These are phyloP conservation scores for Neurospora sp. DNA, from an alignment of 495 filamentous ascomycete genomes.

Conservation along the genomic window DNA sequence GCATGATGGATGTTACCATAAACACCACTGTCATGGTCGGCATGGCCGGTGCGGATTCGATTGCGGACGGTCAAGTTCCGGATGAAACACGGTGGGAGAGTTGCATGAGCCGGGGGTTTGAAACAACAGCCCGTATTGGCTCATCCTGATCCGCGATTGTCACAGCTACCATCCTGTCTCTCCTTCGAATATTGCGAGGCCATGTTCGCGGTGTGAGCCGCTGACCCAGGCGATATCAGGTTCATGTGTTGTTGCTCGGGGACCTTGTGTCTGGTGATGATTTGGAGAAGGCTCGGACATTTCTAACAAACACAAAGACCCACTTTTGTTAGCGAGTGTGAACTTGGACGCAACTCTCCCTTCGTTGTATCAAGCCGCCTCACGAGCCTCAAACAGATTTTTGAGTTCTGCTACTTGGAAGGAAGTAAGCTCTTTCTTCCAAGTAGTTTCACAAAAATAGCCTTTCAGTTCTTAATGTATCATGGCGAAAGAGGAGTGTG, in stretches of 20 bases:
- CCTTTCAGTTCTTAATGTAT: not conserved
- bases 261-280: not conserved
- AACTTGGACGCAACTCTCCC: not conserved
- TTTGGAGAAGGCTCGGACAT: not conserved
- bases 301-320: not conserved
- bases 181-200: not conserved
- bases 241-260: not conserved
- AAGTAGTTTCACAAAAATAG: not conserved
- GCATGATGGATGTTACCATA: not conserved
- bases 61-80: conserved; percentile 12
- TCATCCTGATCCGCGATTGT: not conserved
- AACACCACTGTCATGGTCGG: not conserved
- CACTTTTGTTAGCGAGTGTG: not conserved
- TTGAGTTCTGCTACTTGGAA: not conserved
- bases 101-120: not conserved
- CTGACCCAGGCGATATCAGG: not conserved
- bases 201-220: not conserved
- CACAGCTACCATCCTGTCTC: not conserved
- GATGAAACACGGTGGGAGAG: conserved; percentile 3
- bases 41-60: not conserved
- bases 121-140: not conserved
- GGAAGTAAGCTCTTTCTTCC: not conserved
- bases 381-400: not conserved
- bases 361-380: not conserved
- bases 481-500: not conserved